These are phyloP conservation scores for Drechslerella dactyloides DNA, from an alignment of 2,329 filamentous ascomycete genomes.

Conservation along the genomic window DNA sequence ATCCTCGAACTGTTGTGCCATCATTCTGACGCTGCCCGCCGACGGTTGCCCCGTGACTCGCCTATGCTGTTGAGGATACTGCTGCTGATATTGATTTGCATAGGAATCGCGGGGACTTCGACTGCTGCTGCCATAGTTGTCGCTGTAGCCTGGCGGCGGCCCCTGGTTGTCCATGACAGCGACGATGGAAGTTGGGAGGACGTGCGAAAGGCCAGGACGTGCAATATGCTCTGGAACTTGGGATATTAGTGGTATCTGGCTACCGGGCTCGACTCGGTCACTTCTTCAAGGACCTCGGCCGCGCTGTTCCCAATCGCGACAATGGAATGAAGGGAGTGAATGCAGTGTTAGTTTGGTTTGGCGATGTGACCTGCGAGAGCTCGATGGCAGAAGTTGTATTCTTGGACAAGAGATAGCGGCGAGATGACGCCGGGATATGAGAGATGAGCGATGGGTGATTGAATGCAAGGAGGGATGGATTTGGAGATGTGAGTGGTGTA, in stretches of 20 bases:
- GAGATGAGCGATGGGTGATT: background rate
- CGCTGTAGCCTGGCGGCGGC: conserved; percentile 42
- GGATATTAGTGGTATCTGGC: conserved; percentile 6
- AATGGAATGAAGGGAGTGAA: background rate
- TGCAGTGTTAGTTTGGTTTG: no score
- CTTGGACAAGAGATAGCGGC: background rate
- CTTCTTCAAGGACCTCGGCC: background rate
- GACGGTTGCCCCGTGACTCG: conserved; percentile 48
- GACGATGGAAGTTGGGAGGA: conserved; percentile 3
- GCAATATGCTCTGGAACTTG: background rate
- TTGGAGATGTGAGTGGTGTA: background rate
- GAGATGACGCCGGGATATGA: background rate
- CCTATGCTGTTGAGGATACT: conserved; percentile 2
- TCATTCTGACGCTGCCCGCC: conserved; percentile 42
- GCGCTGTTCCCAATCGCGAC: background rate
- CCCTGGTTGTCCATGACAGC: conserved; percentile 51
- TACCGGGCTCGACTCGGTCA: background rate
- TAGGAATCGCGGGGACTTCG: conserved; percentile 26
- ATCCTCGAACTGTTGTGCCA: conserved; percentile 44
- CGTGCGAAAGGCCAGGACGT: conserved; percentile 4
- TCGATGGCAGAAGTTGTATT: background rate
- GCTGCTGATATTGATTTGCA: conserved; percentile 20
- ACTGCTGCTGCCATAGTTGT: conserved; percentile 24
- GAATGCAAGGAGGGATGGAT: conserved; percentile 13
- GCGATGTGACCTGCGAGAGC: no score